These are phyloP conservation scores for Begonia loranthoides DNA, from an alignment of 306 rosid genomes.

Conservation along the genomic window DNA sequence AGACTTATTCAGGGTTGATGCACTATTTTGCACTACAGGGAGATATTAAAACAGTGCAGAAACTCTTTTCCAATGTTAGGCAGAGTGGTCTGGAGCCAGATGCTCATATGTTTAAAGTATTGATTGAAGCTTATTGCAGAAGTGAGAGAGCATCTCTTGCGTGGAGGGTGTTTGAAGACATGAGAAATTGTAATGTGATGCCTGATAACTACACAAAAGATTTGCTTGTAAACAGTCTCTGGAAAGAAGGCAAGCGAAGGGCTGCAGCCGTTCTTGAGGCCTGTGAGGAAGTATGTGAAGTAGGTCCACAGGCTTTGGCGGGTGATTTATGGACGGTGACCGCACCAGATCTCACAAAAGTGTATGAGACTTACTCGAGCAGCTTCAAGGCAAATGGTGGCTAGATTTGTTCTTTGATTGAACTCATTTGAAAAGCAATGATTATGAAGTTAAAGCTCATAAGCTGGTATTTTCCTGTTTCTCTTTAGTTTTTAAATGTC, in stretches of 20 bases:
- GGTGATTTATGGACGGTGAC: slow-evolving; percentile 74
- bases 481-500: no score
- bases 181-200: slow-evolving; percentile 38
- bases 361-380: slow-evolving; percentile 43
- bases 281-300: slow-evolving; percentile 31
- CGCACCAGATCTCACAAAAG: slow-evolving; percentile 48
- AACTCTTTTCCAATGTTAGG: slow-evolving; percentile 52
- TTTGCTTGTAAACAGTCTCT: slow-evolving; percentile 70
- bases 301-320: slow-evolving; percentile 37
- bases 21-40: slow-evolving; percentile 43
- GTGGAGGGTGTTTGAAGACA: slow-evolving; percentile 62
- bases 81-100: slow-evolving; percentile 63
- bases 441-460: no score
- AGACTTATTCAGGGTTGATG: slow-evolving; percentile 66
- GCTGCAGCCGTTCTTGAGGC: slow-evolving; percentile 65
- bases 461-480: no score
- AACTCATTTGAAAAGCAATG: no score
- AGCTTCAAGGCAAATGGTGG: slow-evolving; percentile 24
- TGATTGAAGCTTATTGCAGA: slow-evolving; percentile 70
- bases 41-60: slow-evolving; percentile 61
- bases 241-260: slow-evolving; percentile 73
- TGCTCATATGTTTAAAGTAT: slow-evolving; percentile 47
- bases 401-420: no score
- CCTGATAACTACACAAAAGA: slow-evolving; percentile 64
- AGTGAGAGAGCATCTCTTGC: slow-evolving; percentile 59